Percentiles rank a stretch among this genome's conserved stretches.
Evolutionary conservation across 73 alveolate genomes (phyloP).

Genomic region (Durusdinium trenchii): DNA sequence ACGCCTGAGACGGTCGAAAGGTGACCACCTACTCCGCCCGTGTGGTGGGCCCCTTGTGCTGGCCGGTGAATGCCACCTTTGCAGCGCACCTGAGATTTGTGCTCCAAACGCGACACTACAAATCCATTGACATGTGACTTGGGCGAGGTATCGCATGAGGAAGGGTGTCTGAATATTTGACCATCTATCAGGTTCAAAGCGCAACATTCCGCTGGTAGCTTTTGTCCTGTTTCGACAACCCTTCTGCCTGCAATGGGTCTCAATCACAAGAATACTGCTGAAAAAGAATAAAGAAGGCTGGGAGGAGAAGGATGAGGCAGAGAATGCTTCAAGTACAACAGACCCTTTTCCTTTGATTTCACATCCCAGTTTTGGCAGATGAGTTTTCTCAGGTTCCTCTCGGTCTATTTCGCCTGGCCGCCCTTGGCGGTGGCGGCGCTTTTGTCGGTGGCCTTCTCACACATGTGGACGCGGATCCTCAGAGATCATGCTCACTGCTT

Average conservation of each 20-base stretch:
- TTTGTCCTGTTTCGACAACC: too few relatives aligned
- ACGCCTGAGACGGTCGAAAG: neutral
- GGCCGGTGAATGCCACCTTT: constrained; percentile 5
- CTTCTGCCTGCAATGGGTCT: too few relatives aligned
- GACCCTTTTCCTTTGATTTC: too few relatives aligned
- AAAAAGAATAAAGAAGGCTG: too few relatives aligned
- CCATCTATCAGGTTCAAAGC: too few relatives aligned
- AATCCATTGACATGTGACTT: constrained; percentile 49
- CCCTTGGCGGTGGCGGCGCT: constrained; percentile 49
- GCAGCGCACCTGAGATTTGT: constrained; percentile 12
- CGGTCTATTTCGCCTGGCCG: constrained; percentile 56
- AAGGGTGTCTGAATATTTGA: too few relatives aligned
- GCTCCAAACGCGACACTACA: constrained; percentile 2
- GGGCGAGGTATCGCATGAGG: too few relatives aligned
- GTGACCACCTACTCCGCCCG: neutral
- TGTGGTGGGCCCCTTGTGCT: constrained; percentile 57
- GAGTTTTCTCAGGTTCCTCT: neutral
- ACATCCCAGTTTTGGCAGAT: too few relatives aligned
- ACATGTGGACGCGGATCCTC: constrained; percentile 57
- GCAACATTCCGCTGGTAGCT: too few relatives aligned
- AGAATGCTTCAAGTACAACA: too few relatives aligned
- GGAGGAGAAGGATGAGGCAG: too few relatives aligned
- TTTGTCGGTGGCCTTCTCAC: constrained; percentile 12
- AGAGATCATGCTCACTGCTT: constrained; percentile 62
- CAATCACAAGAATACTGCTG: too few relatives aligned